Evolutionary conservation across 169 alveolate genomes (phyloP).

Genomic region (Perkinsus olseni): DNA sequence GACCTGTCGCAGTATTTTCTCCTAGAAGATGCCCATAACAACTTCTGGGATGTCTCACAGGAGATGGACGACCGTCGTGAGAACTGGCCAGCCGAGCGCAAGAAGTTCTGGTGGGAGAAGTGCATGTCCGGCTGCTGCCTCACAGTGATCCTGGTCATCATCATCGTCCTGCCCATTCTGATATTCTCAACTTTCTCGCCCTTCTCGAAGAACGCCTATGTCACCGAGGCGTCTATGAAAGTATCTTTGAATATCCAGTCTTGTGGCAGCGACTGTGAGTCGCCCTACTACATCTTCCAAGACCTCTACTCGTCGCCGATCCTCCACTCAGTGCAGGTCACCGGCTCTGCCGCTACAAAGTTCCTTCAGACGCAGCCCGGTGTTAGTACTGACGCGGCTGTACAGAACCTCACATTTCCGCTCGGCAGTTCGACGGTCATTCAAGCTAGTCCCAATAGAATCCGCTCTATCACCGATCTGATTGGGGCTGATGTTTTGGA

Average conservation of each 20-base stretch:
- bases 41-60: constrained; percentile 18
- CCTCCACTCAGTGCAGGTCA: background rate
- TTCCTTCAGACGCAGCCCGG: background rate
- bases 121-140: background rate
- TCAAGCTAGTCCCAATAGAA: background rate
- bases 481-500: background rate
- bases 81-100: constrained; percentile 1
- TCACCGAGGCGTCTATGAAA: background rate
- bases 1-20: constrained; percentile 69
- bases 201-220: background rate
- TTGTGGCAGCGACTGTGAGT: background rate
- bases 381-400: background rate
- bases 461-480: background rate
- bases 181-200: background rate
- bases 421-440: background rate
- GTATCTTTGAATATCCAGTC: background rate
- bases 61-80: background rate
- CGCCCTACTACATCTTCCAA: background rate
- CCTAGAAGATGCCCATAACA: constrained; percentile 50
- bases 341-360: background rate
- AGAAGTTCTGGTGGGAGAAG: background rate
- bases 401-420: background rate
- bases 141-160: background rate
- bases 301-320: background rate
- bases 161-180: background rate